A percentile compares a stretch with the other conserved stretches of the same genome.
Evolutionary conservation across 495 filamentous ascomycete species (phyloP).

Genomic region (Massariosphaeria phaeospora): DNA sequence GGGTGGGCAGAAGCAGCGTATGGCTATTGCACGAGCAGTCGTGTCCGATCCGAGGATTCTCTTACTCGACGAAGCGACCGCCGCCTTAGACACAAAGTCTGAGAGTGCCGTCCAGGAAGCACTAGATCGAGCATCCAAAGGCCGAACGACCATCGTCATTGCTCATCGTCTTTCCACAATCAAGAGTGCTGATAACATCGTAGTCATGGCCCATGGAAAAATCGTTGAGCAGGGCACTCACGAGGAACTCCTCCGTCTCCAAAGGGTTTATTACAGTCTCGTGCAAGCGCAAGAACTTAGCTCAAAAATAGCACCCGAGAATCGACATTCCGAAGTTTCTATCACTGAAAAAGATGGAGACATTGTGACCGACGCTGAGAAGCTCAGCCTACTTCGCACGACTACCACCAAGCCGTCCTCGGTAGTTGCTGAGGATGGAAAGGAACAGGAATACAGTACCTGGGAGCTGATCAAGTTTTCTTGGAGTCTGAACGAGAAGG

Average conservation of each 20-base stretch:
- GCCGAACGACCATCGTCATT: constrained; percentile 94
- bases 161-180: constrained; percentile 94
- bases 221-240: constrained; percentile 91
- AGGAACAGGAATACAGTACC: constrained; percentile 50
- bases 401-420: constrained; percentile 7
- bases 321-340: constrained; percentile 34
- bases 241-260: constrained; percentile 57
- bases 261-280: constrained; percentile 66
- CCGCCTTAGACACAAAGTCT: constrained; percentile 89
- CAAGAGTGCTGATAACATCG: constrained; percentile 89
- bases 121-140: constrained; percentile 76
- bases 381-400: constrained; percentile 18
- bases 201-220: constrained; percentile 76
- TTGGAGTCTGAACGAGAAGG: constrained; percentile 71
- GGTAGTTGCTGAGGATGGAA: constrained; percentile 47
- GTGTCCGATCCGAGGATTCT: constrained; percentile 95
- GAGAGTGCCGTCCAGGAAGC: constrained; percentile 94
- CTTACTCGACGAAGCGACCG: constrained; percentile 90
- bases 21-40: constrained; percentile 81
- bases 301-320: constrained; percentile 48
- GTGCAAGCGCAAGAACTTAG: constrained; percentile 63
- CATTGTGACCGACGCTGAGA: constrained; percentile 7
- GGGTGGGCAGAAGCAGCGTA: constrained; percentile 95
- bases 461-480: constrained; percentile 84
- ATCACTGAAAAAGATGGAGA: constrained; percentile 37